Conservation (phyloP, 768 basidiomycete genomes). For the Crepidotus variabilis region DNA sequence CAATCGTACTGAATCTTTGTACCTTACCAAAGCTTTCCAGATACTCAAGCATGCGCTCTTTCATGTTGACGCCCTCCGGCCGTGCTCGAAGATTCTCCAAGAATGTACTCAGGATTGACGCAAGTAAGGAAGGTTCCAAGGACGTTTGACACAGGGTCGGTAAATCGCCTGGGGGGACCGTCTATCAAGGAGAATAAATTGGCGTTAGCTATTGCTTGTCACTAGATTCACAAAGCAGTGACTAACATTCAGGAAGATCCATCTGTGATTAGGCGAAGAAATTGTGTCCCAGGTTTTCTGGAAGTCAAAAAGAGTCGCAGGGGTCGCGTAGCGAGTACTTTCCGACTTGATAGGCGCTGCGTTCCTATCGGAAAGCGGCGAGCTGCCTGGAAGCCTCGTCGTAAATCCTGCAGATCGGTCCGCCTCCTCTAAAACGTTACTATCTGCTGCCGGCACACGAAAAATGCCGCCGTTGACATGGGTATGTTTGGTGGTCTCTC, state of each 20-base stretch:
- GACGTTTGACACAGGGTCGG: conserved; percentile 67
- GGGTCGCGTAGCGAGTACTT: background rate
- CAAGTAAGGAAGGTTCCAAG: conserved; percentile 62
- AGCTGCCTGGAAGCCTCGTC: too few relatives aligned
- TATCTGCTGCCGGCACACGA: conserved; percentile 52
- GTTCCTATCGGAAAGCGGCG: too few relatives aligned
- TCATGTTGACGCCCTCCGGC: conserved; percentile 13
- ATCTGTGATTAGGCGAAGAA: conserved; percentile 40
- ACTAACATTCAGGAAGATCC: conserved; percentile 44
- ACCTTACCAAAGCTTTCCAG: conserved; percentile 51
- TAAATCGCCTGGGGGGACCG: conserved; percentile 48
- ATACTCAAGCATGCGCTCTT: conserved; percentile 36
- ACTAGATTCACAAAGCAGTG: conserved; percentile 13
- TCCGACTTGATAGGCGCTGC: too few relatives aligned
- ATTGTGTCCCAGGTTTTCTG: conserved; percentile 50
- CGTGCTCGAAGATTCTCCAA: conserved; percentile 21
- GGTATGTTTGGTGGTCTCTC: conserved; percentile 40
- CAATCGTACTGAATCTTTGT: conserved; percentile 59
- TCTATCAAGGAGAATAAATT: conserved; percentile 28
- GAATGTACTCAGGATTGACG: conserved; percentile 54
- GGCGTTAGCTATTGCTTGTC: conserved; percentile 9
- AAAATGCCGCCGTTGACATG: conserved; percentile 73
- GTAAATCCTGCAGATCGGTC: conserved; percentile 1
- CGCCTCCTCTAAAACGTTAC: conserved; percentile 45
- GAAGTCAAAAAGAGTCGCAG: conserved; percentile 54